Evolutionary conservation across 768 basidiomycete species (phyloP), one percentile per base, ranked within the genome.

Genomic region (Tricholoma terreum): DNA sequence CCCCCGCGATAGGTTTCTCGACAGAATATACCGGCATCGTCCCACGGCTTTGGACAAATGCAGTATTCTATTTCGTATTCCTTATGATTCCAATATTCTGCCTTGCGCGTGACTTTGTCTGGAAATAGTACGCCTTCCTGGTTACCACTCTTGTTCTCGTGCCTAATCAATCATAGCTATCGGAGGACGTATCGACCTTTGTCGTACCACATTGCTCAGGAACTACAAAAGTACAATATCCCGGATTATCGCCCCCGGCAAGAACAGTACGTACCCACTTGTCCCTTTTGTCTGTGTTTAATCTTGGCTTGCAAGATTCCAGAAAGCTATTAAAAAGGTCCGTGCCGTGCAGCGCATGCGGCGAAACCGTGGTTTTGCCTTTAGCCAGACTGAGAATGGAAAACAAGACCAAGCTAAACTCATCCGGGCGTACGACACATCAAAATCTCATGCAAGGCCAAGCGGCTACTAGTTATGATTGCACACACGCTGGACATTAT

Each of bases 241-340:
- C 94, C 93, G 3, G 94, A 96, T 66, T 99, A 98, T 70, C 81
- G 97, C 40, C 97, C 97, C 2, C 81, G 97, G 56, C 96, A 98
- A 73, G 97, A 97, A 73, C 97, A 98, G 89, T 98, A 64, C 63
- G 86, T 82, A 15, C 22, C n/a, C 24, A 42, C 50, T 59, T 52
- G 50, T 43, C 35, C 27, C 6, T 33, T 40, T 50, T 11, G 7
- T 46, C 34, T 14, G 50, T 56, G 56, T 50, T 52, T 63, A 27
- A 65, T 31, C 35, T 57, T 24, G 56, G 52, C 50, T 51, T 22
- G 6, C 24, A 57, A 95, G 92, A 72, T 97, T 97, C 76, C 94
- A 98, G 73, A 97, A 98, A 70, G 97, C 97, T 14, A 99, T 99
- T 81, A 98, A 98, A 74, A 99, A 99, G 71, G 97, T 99, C 11